Evolutionary conservation across 2,329 filamentous ascomycete species (phyloP).

Genomic region (Fusarium nygamai): DNA sequence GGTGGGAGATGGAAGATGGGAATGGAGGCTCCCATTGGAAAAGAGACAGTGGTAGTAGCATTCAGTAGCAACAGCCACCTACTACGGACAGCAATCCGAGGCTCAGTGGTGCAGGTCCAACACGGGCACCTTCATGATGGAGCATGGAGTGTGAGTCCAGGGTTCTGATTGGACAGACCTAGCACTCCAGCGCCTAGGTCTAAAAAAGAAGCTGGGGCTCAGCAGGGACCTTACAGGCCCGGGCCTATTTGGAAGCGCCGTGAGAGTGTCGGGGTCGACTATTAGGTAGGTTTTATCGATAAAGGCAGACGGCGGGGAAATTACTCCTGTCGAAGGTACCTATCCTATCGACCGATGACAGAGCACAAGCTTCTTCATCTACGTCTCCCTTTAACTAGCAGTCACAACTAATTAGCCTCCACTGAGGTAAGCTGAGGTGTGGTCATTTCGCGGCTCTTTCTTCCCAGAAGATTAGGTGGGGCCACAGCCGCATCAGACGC

Average conservation of each 20-base stretch:
- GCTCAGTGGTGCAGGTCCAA: slow-evolving; percentile 29
- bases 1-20: slow-evolving; percentile 30
- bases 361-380: not conserved
- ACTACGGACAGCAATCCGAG: slow-evolving; percentile 33
- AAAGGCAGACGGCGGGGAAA: not conserved
- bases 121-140: slow-evolving; percentile 22
- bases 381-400: not conserved
- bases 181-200: slow-evolving; percentile 21
- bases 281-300: not conserved
- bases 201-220: slow-evolving; percentile 17
- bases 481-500: slow-evolving; percentile 40
- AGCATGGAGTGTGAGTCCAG: slow-evolving; percentile 26
- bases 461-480: slow-evolving; percentile 21
- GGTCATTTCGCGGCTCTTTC: slow-evolving; percentile 39
- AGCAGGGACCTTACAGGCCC: slow-evolving; percentile 14
- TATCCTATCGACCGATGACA: not conserved
- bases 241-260: slow-evolving; percentile 18
- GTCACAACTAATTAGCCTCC: not conserved
- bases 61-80: slow-evolving; percentile 24
- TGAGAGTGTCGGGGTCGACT: not conserved
- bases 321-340: not conserved
- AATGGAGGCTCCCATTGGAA: slow-evolving; percentile 28
- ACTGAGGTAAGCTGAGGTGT: slow-evolving; percentile 9
- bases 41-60: slow-evolving; percentile 29
- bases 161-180: slow-evolving; percentile 18